Base-by-base conservation (phyloP, 1,284 basidiomycete species). In the Porphyrellus sp. region DNA sequence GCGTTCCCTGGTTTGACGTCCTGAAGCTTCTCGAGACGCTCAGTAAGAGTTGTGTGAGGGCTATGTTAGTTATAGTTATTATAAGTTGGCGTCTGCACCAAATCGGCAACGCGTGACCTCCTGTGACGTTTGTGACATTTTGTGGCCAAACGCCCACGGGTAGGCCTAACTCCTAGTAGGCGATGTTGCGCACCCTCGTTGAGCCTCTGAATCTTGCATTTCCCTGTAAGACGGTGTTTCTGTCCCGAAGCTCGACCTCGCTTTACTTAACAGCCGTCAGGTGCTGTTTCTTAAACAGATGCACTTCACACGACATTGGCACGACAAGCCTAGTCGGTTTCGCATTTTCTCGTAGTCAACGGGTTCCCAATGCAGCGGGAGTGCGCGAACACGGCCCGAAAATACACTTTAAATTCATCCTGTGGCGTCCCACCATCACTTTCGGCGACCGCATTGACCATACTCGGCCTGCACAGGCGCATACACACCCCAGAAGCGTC, bases 321-420 rank as follows among this genome's bases (percentile, higher is more conserved):
- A n/a, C n/a, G n/a, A n/a, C n/a, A n/a, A n/a, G n/a, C n/a, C n/a
- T n/a, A n/a, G n/a, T n/a, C n/a, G n/a, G n/a, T n/a, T n/a, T n/a
- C n/a, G n/a, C n/a, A n/a, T n/a, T n/a, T n/a, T n/a, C 15, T 39
- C 45, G 21, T 61, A 58, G 20, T 20, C 59, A 8, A 16, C 51
- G 13, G 33, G 25, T 13, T n/a, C n/a, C n/a, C n/a, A n/a, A n/a
- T n/a, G n/a, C n/a, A n/a, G n/a, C n/a, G n/a, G n/a, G n/a, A n/a
- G n/a, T n/a, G n/a, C n/a, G n/a, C n/a, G n/a, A n/a, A n/a, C 31
- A 38, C 5, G 68, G 68, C 46, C 72, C 75, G 38, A 74, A 74
- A 34, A 89, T 89, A 1, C 86, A 93, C 72, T 93, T 80, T 75
- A 88, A 89, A 76, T 85, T 94, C 59, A 93, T 91, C 21, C 81